Evolutionary conservation across 2,329 filamentous ascomycete species (phyloP).

Genomic region (Parasarocladium wereldwijsianum): DNA sequence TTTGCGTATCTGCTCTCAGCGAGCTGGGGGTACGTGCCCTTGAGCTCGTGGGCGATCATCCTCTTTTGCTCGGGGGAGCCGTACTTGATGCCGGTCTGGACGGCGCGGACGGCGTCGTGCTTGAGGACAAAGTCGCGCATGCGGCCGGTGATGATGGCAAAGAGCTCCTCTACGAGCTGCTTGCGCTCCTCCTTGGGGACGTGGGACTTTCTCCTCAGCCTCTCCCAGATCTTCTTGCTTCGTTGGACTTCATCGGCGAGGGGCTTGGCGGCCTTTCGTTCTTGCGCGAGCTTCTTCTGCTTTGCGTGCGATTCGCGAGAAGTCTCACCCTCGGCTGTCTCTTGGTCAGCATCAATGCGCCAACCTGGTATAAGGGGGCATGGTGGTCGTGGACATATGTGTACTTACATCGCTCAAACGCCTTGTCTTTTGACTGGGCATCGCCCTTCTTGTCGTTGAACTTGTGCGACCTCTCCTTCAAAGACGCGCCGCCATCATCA

Average conservation of each 20-base stretch:
- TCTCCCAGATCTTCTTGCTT: slow-evolving; percentile 95
- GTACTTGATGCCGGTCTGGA: slow-evolving; percentile 96
- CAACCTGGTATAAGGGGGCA: no score
- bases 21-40: slow-evolving; percentile 68
- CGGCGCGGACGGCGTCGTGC: slow-evolving; percentile 91
- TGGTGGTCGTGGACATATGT: not conserved
- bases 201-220: slow-evolving; percentile 81
- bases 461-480: slow-evolving; percentile 9
- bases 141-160: slow-evolving; percentile 76
- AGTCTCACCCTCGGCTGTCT: slow-evolving; percentile 36
- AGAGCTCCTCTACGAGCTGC: slow-evolving; percentile 76
- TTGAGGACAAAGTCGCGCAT: slow-evolving; percentile 97
- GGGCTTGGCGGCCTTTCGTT: slow-evolving; percentile 85
- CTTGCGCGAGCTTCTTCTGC: slow-evolving; percentile 75
- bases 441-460: slow-evolving; percentile 23
- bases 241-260: slow-evolving; percentile 78
- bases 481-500: slow-evolving; percentile 34
- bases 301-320: slow-evolving; percentile 84
- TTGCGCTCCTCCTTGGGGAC: slow-evolving; percentile 82
- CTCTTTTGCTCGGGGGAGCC: slow-evolving; percentile 71
- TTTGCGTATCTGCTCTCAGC: slow-evolving; percentile 96
- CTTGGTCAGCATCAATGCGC: no score
- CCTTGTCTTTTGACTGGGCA: slow-evolving; percentile 17
- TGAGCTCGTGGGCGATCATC: slow-evolving; percentile 74
- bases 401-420: slow-evolving; percentile 26